phyloP scores from a whole-genome alignment of 116 monocot genomes.

The Posidonia oceanica region DNA sequence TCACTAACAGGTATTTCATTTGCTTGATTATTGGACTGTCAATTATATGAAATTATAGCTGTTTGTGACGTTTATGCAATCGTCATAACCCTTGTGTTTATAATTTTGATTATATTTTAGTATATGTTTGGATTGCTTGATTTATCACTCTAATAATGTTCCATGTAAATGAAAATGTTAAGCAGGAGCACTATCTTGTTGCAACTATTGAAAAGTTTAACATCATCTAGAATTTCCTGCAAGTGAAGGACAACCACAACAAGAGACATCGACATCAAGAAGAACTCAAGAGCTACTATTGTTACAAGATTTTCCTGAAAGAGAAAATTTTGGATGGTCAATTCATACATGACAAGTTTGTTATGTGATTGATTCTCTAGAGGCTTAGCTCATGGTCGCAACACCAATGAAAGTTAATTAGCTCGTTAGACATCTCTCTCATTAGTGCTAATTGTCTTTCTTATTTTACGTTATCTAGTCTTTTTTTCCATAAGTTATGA shows the following conservation, averaged over 20 bases:
- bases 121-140: too few species aligned
- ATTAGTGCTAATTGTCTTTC: slow-evolving; percentile 13
- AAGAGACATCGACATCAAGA: slow-evolving; percentile 80
- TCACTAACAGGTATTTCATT: too few species aligned
- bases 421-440: slow-evolving; percentile 83
- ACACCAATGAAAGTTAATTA: slow-evolving; percentile 98
- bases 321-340: slow-evolving; percentile 96
- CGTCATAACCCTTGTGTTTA: too few species aligned
- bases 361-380: slow-evolving; percentile 59
- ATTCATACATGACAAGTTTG: slow-evolving; percentile 98
- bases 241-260: slow-evolving; percentile 85
- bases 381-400: slow-evolving; percentile 88
- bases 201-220: slow-evolving; percentile 92
- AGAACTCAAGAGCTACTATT: slow-evolving; percentile 96
- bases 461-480: too few species aligned
- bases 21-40: too few species aligned
- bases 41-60: too few species aligned
- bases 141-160: neutral
- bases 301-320: slow-evolving; percentile 84
- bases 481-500: too few species aligned
- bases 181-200: slow-evolving; percentile 92
- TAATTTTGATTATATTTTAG: too few species aligned
- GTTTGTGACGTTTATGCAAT: too few species aligned
- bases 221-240: slow-evolving; percentile 91
- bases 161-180: slow-evolving; percentile 94